These are phyloP conservation scores for Sporothrix curviconia DNA, from an alignment of 2,329 filamentous ascomycete species.

Conservation along the genomic window DNA sequence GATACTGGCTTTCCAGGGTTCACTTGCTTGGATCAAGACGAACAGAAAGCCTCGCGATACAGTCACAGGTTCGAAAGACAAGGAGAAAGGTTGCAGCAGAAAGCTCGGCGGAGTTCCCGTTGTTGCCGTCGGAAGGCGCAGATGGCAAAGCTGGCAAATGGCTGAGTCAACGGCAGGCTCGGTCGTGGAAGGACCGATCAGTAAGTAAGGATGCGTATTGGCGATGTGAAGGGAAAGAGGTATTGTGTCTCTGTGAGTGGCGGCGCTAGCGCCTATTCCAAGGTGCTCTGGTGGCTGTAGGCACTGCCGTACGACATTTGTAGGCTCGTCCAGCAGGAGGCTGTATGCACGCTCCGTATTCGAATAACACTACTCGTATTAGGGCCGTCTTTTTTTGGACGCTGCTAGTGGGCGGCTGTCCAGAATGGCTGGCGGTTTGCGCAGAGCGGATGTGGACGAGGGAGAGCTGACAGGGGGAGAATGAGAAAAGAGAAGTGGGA, in stretches of 20 bases:
- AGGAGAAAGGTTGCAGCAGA: background rate
- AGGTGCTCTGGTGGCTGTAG: too few relatives aligned
- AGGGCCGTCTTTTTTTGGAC: constrained; percentile 4
- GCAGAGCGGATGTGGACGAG: background rate
- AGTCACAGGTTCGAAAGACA: too few relatives aligned
- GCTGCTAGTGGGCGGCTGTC: background rate
- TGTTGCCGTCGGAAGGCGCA: background rate
- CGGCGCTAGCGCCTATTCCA: constrained; percentile 1
- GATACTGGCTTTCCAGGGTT: background rate
- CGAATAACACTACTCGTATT: background rate
- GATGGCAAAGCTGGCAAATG: background rate
- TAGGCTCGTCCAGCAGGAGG: background rate
- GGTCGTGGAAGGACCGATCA: background rate
- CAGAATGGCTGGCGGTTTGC: constrained; percentile 1
- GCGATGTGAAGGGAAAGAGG: background rate
- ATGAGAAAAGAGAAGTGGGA: background rate
- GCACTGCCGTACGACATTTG: too few relatives aligned
- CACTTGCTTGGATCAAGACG: too few relatives aligned
- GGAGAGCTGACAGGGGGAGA: background rate
- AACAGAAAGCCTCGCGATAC: too few relatives aligned
- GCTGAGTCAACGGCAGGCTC: constrained; percentile 8
- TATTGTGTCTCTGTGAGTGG: background rate
- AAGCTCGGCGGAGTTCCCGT: background rate
- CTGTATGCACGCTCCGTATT: background rate
- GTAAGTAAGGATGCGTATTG: background rate